A percentile compares a stretch with the other conserved stretches of the same genome.
Conservation (phyloP, 139 green algal genomes). For the Zygnema cylindricum region DNA sequence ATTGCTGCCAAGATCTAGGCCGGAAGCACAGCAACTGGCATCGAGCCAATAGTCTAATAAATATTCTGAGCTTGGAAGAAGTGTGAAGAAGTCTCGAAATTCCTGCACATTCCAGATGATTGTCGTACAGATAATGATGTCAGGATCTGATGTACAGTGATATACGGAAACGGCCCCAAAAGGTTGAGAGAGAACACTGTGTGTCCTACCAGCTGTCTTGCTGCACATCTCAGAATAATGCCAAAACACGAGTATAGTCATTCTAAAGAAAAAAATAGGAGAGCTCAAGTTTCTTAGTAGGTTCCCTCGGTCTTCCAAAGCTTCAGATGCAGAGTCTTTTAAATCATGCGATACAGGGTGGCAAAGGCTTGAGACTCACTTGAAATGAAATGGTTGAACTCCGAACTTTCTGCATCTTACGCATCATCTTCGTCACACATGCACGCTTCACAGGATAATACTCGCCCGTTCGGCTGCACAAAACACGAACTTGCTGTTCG, state of each 20-base stretch:
- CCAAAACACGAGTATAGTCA: too few relatives aligned
- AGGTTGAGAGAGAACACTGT: too few relatives aligned
- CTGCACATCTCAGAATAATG: too few relatives aligned
- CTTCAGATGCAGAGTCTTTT: too few relatives aligned
- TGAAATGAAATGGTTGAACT: constrained; percentile 8
- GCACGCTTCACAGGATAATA: constrained; percentile 10
- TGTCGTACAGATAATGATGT: too few relatives aligned
- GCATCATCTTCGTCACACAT: background rate
- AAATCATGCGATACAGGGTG: too few relatives aligned
- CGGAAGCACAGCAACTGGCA: constrained; percentile 33
- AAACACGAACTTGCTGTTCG: background rate
- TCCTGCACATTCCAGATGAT: constrained; percentile 48
- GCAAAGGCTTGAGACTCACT: background rate
- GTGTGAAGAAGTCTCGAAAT: constrained; percentile 61
- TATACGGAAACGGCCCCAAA: too few relatives aligned
- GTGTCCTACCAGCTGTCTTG: too few relatives aligned
- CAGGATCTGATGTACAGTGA: too few relatives aligned
- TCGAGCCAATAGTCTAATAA: constrained; percentile 55
- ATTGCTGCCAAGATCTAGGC: constrained; percentile 40
- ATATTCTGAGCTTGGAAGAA: constrained; percentile 45
- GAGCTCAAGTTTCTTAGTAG: too few relatives aligned
- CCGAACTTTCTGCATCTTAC: background rate
- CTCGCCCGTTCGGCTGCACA: background rate
- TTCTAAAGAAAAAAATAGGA: too few relatives aligned
- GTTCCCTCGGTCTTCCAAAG: too few relatives aligned